These are phyloP conservation scores for Tricholoma saponaceum DNA, from an alignment of 768 basidiomycete species.

Conservation along the genomic window DNA sequence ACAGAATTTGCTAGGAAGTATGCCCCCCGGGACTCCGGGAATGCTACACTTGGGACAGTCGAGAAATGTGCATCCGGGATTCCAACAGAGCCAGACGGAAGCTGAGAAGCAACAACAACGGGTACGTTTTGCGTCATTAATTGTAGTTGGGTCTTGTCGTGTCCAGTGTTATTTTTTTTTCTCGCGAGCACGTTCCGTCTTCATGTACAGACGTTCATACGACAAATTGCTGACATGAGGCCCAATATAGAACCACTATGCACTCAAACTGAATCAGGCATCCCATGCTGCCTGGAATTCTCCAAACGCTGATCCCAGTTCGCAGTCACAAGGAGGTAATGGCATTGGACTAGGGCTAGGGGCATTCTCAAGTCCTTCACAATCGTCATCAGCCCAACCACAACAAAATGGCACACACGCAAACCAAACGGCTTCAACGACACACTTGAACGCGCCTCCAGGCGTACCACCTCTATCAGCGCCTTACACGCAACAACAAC, in stretches of 20 bases:
- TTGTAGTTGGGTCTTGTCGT: constrained; percentile 4
- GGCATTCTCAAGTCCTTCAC: constrained; percentile 17
- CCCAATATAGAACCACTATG: constrained; percentile 47
- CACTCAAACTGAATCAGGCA: constrained; percentile 61
- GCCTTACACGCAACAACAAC: constrained; percentile 21
- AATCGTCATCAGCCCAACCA: constrained; percentile 18
- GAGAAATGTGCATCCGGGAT: constrained; percentile 46
- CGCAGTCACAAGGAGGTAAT: constrained; percentile 25
- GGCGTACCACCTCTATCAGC: constrained; percentile 30
- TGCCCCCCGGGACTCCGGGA: constrained; percentile 54
- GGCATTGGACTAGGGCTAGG: constrained; percentile 7
- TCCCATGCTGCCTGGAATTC: constrained; percentile 65
- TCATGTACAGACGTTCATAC: constrained; percentile 6
- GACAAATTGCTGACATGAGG: constrained; percentile 14
- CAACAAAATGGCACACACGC: constrained; percentile 46
- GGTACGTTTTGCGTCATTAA: constrained; percentile 40
- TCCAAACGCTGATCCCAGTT: constrained; percentile 43
- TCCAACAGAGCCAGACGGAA: constrained; percentile 58
- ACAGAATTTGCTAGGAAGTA: constrained; percentile 39
- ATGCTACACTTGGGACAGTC: constrained; percentile 56
- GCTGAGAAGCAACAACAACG: constrained; percentile 60
- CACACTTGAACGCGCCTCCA: constrained; percentile 54
- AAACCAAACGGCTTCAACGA: constrained; percentile 31
- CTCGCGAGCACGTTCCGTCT: constrained; percentile 8
- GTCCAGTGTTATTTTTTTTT: constrained; percentile 1